Evolutionary conservation across 2,329 filamentous ascomycete genomes (phyloP).

Genomic region (Neofusicoccum kwambonambiense): DNA sequence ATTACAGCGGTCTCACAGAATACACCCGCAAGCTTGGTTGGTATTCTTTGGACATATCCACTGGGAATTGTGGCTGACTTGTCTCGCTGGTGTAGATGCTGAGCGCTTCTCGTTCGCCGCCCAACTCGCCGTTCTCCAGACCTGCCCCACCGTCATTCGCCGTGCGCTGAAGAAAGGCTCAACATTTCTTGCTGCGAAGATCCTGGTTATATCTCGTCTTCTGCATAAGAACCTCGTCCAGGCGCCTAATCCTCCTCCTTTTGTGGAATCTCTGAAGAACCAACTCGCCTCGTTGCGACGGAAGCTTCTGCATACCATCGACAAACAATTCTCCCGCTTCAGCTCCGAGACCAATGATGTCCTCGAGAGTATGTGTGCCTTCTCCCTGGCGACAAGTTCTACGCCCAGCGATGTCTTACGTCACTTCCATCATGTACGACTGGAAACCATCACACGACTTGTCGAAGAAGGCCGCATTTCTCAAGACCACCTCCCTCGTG

Average conservation of each 20-base stretch:
- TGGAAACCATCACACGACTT: conserved; percentile 64
- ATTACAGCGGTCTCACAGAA: conserved; percentile 52
- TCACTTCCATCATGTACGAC: conserved; percentile 73
- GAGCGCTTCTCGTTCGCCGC: conserved; percentile 51
- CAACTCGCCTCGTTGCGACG: conserved; percentile 62
- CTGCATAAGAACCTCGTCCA: conserved; percentile 71
- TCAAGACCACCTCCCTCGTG: conserved; percentile 57
- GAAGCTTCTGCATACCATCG: conserved; percentile 64
- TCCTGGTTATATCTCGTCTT: conserved; percentile 70
- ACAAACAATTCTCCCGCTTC: conserved; percentile 49
- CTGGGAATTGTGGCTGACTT: neutral
- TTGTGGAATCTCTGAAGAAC: conserved; percentile 63
- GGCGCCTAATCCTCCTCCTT: conserved; percentile 44
- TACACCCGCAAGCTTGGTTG: conserved; percentile 42
- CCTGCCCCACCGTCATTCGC: conserved; percentile 53
- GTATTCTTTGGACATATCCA: conserved; percentile 16
- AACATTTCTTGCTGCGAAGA: conserved; percentile 59
- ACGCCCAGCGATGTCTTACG: conserved; percentile 75
- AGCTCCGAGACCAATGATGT: conserved; percentile 48
- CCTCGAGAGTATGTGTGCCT: conserved; percentile 74
- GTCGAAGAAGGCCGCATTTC: conserved; percentile 54
- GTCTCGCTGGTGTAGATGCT: conserved; percentile 32
- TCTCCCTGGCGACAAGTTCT: conserved; percentile 77
- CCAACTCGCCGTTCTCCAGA: conserved; percentile 58
- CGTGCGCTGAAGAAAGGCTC: conserved; percentile 52